These are phyloP conservation scores for Crithidia expoeki DNA, from an alignment of 208 protist species.

Conservation along the genomic window DNA sequence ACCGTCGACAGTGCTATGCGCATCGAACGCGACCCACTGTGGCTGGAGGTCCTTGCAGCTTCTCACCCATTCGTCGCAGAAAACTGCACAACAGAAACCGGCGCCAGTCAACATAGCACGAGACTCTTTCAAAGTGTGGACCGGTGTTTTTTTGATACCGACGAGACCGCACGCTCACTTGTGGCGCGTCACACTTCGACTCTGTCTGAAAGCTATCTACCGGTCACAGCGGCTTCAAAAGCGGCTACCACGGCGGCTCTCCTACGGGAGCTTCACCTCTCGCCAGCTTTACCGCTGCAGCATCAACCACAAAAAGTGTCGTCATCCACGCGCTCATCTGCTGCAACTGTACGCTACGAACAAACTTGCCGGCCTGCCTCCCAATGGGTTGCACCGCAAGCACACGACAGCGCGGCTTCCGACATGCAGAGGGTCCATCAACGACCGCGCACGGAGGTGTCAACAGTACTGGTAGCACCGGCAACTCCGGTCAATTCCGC, in stretches of 20 bases:
- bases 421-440: conserved; percentile 2
- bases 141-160: conserved; percentile 17
- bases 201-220: too few relatives aligned
- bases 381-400: not conserved
- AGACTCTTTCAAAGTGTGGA: not conserved
- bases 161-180: not conserved
- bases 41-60: conserved; percentile 61
- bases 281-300: conserved; percentile 51
- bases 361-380: not conserved
- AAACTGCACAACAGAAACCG: conserved; percentile 30
- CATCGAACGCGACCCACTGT: conserved; percentile 65
- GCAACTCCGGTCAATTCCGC: not conserved
- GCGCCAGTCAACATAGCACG: not conserved
- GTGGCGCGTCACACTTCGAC: not conserved
- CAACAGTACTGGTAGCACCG: not conserved
- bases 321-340: not conserved
- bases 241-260: conserved; percentile 45
- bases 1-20: conserved; percentile 18
- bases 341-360: not conserved
- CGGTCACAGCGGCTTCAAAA: conserved; percentile 8
- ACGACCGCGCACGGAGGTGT: conserved; percentile 22
- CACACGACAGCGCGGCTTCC: not conserved
- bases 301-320: conserved; percentile 2
- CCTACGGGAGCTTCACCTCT: conserved; percentile 43
- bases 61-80: conserved; percentile 49